A percentile compares a stretch with the other conserved stretches of the same genome.
These are phyloP conservation scores for Fraxinus platypoda DNA, from an alignment of 305 asterid species.

Conservation along the genomic window DNA sequence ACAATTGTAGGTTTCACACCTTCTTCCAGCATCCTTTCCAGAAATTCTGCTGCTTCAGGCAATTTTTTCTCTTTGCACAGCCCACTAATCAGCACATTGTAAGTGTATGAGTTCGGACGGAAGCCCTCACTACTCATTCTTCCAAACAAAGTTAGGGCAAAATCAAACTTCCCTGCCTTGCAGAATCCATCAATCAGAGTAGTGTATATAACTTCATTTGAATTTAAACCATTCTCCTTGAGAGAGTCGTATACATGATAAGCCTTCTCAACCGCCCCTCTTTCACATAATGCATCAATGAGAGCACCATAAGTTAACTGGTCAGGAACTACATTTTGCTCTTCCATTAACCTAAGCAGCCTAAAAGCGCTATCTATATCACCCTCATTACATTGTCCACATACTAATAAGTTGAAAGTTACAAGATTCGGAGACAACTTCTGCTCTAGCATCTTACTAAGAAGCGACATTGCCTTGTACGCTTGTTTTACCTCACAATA, in stretches of 20 bases:
- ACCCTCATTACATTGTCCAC: constrained; percentile 77
- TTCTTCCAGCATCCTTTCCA: constrained; percentile 51
- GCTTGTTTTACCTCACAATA: constrained; percentile 51
- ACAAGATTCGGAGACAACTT: constrained; percentile 51
- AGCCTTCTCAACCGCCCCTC: constrained; percentile 59
- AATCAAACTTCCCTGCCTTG: constrained; percentile 43
- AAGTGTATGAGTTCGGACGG: constrained; percentile 55
- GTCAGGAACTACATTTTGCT: constrained; percentile 59
- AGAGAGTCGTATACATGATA: constrained; percentile 48
- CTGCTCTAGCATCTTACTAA: constrained; percentile 52
- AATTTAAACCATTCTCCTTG: constrained; percentile 46
- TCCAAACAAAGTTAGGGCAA: constrained; percentile 50
- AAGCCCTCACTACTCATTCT: constrained; percentile 56
- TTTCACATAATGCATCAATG: constrained; percentile 58
- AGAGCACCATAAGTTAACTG: constrained; percentile 63
- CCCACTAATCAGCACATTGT: constrained; percentile 63
- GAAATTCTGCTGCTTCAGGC: constrained; percentile 47
- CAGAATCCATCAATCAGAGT: constrained; percentile 67
- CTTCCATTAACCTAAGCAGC: constrained; percentile 64
- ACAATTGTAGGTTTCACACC: constrained; percentile 58
- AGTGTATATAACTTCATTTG: constrained; percentile 58
- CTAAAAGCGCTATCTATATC: constrained; percentile 64
- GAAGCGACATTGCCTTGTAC: constrained; percentile 70
- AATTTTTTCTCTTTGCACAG: constrained; percentile 57
- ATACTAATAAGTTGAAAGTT: constrained; percentile 62